Base-by-base conservation (phyloP, 139 green algal genomes). In the Coccomyxa sp. region DNA sequence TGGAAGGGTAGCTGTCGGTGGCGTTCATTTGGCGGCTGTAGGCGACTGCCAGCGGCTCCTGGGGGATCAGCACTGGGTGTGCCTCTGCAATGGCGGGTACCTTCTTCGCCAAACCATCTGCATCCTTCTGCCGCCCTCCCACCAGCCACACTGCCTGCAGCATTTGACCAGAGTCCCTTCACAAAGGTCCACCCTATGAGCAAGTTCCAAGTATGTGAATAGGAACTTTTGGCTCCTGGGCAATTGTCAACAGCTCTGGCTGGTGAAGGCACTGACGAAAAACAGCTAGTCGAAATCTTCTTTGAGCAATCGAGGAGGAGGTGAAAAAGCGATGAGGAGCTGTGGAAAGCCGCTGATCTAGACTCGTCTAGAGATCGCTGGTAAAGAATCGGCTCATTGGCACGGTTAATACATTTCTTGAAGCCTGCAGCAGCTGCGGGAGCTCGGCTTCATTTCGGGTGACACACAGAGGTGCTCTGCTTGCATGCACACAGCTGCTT, bases 121-220 rank as follows among this genome's bases (percentile, higher is more conserved):
- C 77, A 38, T 81, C 51, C 77, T 81, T 23, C 57, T 81, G 77
- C 77, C 25, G 13, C 18, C 77, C 77, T 16, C 77, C 77, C 0
- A 81, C 51, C 77, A 81, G 77, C 77, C 77, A 81, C 18, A 81
- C 51, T 10, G 51, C 77, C 77, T 81, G 25, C 30, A 58, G 25
- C 13, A 57, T 32, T 78, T 10, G 9, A 21, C 30, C 74, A 78
- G 17, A 28, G 25, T 78, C 15, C 13, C 28, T 77, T 16, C 14
- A 45, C 30, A 10, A 28, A 78, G 27, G 14, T 38, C 1, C 7
- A 38, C 27, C 38, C 38, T 51, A 3, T 51, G 38, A 11, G 38
- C 38, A 51, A 51, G 3, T 51, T 51, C 7, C 7, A 51, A 51
- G 38, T n/a, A n/a, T n/a, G 38, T 51, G 38, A 51, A n/a, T n/a